Conservation (phyloP, 768 basidiomycete genomes). For the Auricularia heimuer region DNA sequence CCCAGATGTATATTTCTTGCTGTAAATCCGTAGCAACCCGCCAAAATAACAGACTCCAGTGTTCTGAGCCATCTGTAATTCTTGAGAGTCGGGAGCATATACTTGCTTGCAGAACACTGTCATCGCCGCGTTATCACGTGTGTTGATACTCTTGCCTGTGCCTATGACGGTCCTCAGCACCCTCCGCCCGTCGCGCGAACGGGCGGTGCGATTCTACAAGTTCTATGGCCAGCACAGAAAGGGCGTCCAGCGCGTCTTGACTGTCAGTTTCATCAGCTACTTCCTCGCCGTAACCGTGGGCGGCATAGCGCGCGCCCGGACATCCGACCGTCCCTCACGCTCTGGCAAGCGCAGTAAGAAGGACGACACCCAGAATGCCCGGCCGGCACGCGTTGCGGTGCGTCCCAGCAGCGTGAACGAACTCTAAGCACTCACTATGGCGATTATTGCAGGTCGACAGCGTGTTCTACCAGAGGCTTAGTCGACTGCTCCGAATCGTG, state of each 20-base stretch:
- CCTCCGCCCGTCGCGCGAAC: neutral
- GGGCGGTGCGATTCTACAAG: constrained; percentile 24
- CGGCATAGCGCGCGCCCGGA: constrained; percentile 36
- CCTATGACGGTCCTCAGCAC: neutral
- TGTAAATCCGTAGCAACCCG: no score
- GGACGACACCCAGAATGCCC: constrained; percentile 26
- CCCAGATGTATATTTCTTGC: no score
- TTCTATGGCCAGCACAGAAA: constrained; percentile 60
- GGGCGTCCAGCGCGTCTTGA: constrained; percentile 60
- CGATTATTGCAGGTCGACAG: constrained; percentile 62
- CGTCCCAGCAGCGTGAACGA: constrained; percentile 16
- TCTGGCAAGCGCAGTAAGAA: constrained; percentile 30
- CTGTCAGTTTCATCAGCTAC: constrained; percentile 59
- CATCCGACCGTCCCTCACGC: constrained; percentile 15
- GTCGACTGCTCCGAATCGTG: constrained; percentile 70
- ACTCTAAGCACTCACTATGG: neutral
- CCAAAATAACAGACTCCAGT: no score
- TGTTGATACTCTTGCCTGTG: neutral
- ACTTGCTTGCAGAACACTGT: neutral
- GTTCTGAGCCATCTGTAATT: no score
- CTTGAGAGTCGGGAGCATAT: no score
- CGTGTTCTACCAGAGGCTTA: constrained; percentile 75
- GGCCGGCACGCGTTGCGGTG: constrained; percentile 58
- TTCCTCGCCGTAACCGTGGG: constrained; percentile 55
- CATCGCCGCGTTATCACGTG: neutral